Conservation (phyloP, 371 early-diverging fungal genomes). For the Haplosporangium sp. region DNA sequence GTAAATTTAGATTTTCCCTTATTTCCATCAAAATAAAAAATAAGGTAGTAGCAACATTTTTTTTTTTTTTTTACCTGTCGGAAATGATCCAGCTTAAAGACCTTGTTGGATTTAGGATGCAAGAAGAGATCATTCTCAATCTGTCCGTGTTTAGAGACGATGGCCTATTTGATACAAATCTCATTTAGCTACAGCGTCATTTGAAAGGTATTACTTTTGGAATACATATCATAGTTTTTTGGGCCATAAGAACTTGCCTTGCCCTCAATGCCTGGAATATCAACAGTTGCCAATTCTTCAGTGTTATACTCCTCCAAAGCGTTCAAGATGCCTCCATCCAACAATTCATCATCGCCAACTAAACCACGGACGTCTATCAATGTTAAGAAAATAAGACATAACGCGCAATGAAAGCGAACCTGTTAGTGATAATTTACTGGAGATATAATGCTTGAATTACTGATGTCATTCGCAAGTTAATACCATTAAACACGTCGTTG, state of each 20-base stretch:
- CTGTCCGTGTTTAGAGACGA: constrained; percentile 81
- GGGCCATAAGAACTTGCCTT: constrained; percentile 59
- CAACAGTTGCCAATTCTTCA: constrained; percentile 82
- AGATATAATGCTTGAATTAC: not conserved
- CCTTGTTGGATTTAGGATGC: constrained; percentile 78
- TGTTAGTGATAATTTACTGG: not conserved
- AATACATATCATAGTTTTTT: too few relatives aligned
- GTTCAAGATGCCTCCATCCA: constrained; percentile 77
- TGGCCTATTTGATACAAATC: constrained; percentile 61
- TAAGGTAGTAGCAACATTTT: not conserved
- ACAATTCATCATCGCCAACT: constrained; percentile 82
- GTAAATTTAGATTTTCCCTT: too few relatives aligned
- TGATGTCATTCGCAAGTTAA: not conserved
- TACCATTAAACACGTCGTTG: constrained; percentile 95
- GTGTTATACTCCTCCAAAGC: constrained; percentile 88
- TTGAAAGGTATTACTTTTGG: not conserved
- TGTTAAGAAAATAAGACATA: not conserved
- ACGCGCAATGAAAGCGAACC: not conserved
- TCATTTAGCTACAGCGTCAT: not conserved
- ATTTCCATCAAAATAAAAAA: not conserved
- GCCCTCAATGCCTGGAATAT: constrained; percentile 71
- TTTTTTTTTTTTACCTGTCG: constrained; percentile 61
- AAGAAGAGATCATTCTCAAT: constrained; percentile 73
- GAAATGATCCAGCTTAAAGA: constrained; percentile 82
- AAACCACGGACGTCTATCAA: constrained; percentile 87